Base-by-base conservation (phyloP, 129 eudicot species). In the Glebionis coronaria region DNA sequence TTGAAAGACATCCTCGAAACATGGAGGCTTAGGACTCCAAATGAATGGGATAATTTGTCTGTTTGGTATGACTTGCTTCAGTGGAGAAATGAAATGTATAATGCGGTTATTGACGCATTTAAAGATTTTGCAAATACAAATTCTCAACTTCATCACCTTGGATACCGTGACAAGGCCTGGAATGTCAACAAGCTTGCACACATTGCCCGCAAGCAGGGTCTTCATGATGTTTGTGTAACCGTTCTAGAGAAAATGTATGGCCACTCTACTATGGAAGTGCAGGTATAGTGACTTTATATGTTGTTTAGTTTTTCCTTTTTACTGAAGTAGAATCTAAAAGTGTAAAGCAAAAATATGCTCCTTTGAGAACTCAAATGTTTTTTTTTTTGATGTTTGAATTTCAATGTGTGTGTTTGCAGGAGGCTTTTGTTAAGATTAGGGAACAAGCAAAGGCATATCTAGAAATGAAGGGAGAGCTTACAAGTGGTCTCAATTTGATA, bases 101-200 rank as follows among this genome's bases (percentile, higher is more conserved):
- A 68, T 28, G n/a, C 55, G 10, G 73, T 68, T 14, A 68, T 68
- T 20, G 73, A 68, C 10, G 73, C 73, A 40, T 68, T 68, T 56
- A 68, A 68, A 68, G 64, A 68, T 8, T 55, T 84, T 52, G 88
- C 79, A 14, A 78, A 76, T 64, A 82, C 95, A 27, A 92, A 88
- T 84, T 67, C 90, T 46, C 95, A 82, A 61, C 90, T 94, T 77
- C 97, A 94, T 83, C 93, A 94, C 78, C 97, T 94, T 75, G 99
- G 99, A 56, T 94, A 86, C 71, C 99, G 97, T 72, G 99, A 94
- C 73, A 94, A 94, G 74, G 99, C 99, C 2, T 94, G 99, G 99
- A 94, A 89, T 81, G 99, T 94, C 57, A 94, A 94, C 79, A 94
- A 81, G 83, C 93, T 94, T 62, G 99, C 97, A 25, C 97, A 89